Base-by-base conservation (phyloP, 371 early-diverging fungal genomes). In the Fennellomyces sp. region DNA sequence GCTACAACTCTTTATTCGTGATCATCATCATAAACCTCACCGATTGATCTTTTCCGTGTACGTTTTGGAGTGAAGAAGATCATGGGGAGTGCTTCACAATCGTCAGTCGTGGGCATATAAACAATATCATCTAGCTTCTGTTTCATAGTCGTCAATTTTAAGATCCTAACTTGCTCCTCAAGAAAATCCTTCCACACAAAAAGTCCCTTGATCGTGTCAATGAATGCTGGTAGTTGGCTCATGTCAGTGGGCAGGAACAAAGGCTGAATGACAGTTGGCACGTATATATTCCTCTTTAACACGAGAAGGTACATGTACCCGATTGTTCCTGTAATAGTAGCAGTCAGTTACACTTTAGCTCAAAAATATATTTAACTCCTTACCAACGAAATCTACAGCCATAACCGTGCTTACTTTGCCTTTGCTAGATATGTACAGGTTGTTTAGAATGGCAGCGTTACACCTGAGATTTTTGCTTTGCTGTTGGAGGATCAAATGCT, bases 381-480 rank as follows among this genome's bases (percentile, higher is more conserved):
- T 56, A 56, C 56, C 41, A 13, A 39, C 29, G 8, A 56, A 12
- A 17, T 56, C 56, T 12, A 29, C 21, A 10, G 56, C 56, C 45
- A 56, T 56, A 17, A 56, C 21, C 5, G 45, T 15, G 23, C 23
- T 45, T 11, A 45, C 23, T 45, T 42, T 10, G 28, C n/a, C 17
- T 26, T 30, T 15, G 19, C 10, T 41, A 7, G 17, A 3, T n/a
- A 56, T 41, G 29, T 56, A 42, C 7, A 56, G 42, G 6, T 41
- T 56, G 29, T 56, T 56, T 19, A 56, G 29, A 28, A 56, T 56
- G 10, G 29, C 56, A 41, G 13, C 39, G 28, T 56, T 56, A 2
- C 42, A 41, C 2, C 56, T 25, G 12, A 39, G 15, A 27, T 29
- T 56, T 28, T 56, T 41, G 39, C 56, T 56, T 56, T 56, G 56